Percentiles rank a stretch among this genome's conserved stretches.
These are phyloP conservation scores for Staphylotrichum tortipilum DNA, from an alignment of 495 filamentous ascomycete genomes.

Conservation along the genomic window DNA sequence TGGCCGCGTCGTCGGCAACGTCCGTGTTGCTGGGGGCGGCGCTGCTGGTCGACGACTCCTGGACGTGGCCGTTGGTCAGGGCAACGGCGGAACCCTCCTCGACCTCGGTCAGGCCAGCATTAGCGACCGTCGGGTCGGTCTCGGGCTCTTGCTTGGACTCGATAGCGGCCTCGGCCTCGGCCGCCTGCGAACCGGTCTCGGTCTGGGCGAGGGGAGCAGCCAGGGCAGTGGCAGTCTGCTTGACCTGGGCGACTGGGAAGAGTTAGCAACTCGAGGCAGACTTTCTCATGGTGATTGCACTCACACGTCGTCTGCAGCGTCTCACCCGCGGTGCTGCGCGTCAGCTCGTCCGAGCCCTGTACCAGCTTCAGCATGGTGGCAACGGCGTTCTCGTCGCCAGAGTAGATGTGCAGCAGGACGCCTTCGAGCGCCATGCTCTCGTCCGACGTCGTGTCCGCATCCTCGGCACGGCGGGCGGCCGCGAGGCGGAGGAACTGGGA, in stretches of 20 bases:
- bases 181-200: slow-evolving; percentile 32
- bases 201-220: slow-evolving; percentile 21
- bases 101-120: slow-evolving; percentile 68
- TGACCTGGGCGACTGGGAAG: slow-evolving; percentile 66
- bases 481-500: slow-evolving; percentile 76
- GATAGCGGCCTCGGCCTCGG: slow-evolving; percentile 26
- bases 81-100: slow-evolving; percentile 33
- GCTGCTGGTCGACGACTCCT: slow-evolving; percentile 32
- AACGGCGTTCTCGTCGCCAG: slow-evolving; percentile 73
- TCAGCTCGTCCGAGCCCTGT: slow-evolving; percentile 65
- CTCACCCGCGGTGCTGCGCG: slow-evolving; percentile 55
- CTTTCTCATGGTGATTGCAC: slow-evolving; percentile 33
- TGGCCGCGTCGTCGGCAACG: slow-evolving; percentile 53
- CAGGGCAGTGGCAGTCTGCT: slow-evolving; percentile 48
- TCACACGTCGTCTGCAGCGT: slow-evolving; percentile 68
- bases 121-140: slow-evolving; percentile 68
- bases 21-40: slow-evolving; percentile 43
- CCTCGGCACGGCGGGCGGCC: slow-evolving; percentile 57
- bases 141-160: slow-evolving; percentile 39
- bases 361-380: slow-evolving; percentile 76
- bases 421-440: slow-evolving; percentile 86
- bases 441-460: slow-evolving; percentile 52
- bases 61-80: slow-evolving; percentile 44
- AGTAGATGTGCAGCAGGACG: slow-evolving; percentile 80
- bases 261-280: too few relatives aligned